Evolutionary conservation across 805 yeast genomes (phyloP), one percentile per base, ranked within the genome.

Genomic region (Vanderwaltozyma tropicalis): DNA sequence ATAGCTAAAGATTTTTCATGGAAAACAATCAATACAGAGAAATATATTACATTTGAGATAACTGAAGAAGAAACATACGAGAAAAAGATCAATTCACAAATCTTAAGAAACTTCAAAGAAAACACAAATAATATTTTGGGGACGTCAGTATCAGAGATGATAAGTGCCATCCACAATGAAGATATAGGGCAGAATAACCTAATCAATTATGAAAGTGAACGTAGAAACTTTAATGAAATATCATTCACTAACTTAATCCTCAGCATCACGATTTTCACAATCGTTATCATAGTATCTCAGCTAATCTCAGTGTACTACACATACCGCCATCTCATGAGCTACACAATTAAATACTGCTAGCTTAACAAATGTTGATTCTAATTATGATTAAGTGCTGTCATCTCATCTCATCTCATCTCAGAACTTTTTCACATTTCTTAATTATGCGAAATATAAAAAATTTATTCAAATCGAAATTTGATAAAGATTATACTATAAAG

Each of bases 1-100:
- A 22, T 42, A 14, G 54, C 57, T 7, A 48, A 33, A 27, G 67
- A 64, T 44, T 47, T 52, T 2, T 61, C 67, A 3, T 64, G 68
- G 68, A 37, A 44, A 11, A 46, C 55, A 14, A 37, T 48, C 12
- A 61, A 58, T 38, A 33, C 42, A 8, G 44, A 39, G 15, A 53
- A 52, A 34, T 37, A 36, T 13, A 41, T 57, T 16, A 31, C 50
- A 5, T 28, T 56, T 8, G 39, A 44, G 13, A 34, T 55, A 9
- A 47, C 44, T 6, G 19, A 10, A 24, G n/a, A 11, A 26, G 1
- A 6, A 15, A 3, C 9, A 10, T 28, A 2, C 10, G n/a, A 13
- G 31, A 14, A 29, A 29, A 5, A 20, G 18, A n/a, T 21, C 34
- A 3, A 29, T 32, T 6, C 6, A 17, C 9, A 7, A 30, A 16